Evolutionary conservation across 306 rosid genomes (phyloP).

Genomic region (Hippophae rhamnoides): DNA sequence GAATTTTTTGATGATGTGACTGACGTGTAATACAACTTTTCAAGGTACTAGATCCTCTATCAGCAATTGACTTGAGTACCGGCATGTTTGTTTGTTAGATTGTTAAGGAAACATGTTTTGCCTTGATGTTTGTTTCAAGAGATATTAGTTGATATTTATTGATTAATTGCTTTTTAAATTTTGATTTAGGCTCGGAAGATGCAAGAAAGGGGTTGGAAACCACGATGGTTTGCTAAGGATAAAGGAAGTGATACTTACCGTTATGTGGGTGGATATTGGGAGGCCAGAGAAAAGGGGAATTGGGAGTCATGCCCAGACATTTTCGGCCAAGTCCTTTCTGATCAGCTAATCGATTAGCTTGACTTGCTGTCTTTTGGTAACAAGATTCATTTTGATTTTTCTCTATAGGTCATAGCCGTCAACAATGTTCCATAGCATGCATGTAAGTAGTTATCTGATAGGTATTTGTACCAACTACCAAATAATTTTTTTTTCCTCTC

Average conservation of each 20-base stretch:
- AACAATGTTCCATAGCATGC: constrained; percentile 27
- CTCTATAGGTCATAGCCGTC: constrained; percentile 25
- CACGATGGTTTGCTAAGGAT: constrained; percentile 81
- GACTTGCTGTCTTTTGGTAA: constrained; percentile 16
- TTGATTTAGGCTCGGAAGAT: constrained; percentile 69
- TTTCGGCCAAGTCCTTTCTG: constrained; percentile 70
- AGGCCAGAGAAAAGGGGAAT: constrained; percentile 51
- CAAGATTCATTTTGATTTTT: constrained; percentile 31
- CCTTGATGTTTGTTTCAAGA: too few relatives aligned
- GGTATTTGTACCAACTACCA: constrained; percentile 22
- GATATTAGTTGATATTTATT: neutral
- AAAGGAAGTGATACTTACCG: constrained; percentile 64
- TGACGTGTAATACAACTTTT: too few relatives aligned
- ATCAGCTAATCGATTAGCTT: constrained; percentile 49
- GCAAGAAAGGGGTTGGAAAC: constrained; percentile 99
- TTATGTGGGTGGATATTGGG: constrained; percentile 89
- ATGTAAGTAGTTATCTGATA: constrained; percentile 40
- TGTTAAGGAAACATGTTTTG: too few relatives aligned
- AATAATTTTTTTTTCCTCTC: constrained; percentile 18
- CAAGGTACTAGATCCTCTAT: too few relatives aligned
- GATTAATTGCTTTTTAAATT: constrained; percentile 14
- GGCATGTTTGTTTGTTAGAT: too few relatives aligned
- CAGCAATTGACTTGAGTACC: too few relatives aligned
- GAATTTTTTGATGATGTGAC: too few relatives aligned
- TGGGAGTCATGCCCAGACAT: constrained; percentile 96